A percentile compares a stretch with the other conserved stretches of the same genome.
phyloP scores from a whole-genome alignment of 371 early-diverging fungal genomes.

The Conidiobolus incongruus region DNA sequence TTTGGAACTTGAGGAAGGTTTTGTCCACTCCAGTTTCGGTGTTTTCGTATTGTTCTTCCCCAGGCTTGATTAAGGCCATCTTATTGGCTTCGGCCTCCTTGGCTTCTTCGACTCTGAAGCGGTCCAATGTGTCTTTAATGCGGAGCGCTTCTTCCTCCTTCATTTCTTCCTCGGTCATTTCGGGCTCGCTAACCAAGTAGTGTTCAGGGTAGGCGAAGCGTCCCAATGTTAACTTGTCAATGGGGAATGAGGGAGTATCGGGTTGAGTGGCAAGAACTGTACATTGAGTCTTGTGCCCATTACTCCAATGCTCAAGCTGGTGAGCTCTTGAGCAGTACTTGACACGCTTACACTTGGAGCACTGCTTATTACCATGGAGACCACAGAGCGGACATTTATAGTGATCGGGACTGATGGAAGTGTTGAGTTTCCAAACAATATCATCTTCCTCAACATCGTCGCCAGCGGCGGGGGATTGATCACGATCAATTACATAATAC shows the following conservation, averaged over 20 bases:
- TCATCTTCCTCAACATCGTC: constrained; percentile 16
- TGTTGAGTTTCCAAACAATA: constrained; percentile 7
- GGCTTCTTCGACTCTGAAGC: constrained; percentile 9
- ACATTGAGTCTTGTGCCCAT: no score
- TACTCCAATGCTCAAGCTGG: constrained; percentile 69
- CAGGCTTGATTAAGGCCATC: constrained; percentile 26
- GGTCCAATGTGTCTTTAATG: constrained; percentile 7
- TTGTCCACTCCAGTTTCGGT: constrained; percentile 73
- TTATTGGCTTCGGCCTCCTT: constrained; percentile 13
- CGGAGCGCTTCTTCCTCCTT: no score
- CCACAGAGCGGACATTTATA: constrained; percentile 51
- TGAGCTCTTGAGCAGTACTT: constrained; percentile 71
- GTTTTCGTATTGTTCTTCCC: constrained; percentile 47
- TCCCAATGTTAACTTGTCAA: no score
- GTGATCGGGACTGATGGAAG: no score
- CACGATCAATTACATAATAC: background rate
- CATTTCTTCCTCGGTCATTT: no score
- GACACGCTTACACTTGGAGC: constrained; percentile 45
- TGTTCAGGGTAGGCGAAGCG: constrained; percentile 29
- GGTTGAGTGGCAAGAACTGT: no score
- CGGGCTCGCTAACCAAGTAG: constrained; percentile 55
- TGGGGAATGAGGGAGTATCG: no score
- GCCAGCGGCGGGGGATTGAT: background rate
- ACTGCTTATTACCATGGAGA: constrained; percentile 45
- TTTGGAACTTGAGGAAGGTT: constrained; percentile 77